phyloP scores from a whole-genome alignment of 2,329 filamentous ascomycete species.

The Neonectria sp. region DNA sequence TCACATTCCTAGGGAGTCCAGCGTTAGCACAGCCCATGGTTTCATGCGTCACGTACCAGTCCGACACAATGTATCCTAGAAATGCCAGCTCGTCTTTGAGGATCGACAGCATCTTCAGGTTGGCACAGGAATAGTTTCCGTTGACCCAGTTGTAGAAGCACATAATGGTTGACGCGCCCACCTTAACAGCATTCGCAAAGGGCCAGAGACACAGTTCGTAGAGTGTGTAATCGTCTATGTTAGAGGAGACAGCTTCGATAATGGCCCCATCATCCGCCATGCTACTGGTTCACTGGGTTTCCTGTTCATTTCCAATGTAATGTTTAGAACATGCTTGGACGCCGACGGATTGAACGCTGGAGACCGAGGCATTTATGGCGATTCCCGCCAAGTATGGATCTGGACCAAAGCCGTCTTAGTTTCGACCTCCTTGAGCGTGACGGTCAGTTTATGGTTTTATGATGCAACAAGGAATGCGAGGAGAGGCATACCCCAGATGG shows the following conservation, averaged over 20 bases:
- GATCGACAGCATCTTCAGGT: conserved; percentile 3
- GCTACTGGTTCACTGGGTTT: conserved; percentile 55
- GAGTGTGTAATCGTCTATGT: conserved; percentile 47
- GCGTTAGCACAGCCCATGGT: conserved; percentile 54
- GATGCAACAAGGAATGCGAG: neutral
- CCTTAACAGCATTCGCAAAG: conserved; percentile 45
- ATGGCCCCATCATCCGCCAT: conserved; percentile 10
- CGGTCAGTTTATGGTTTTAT: conserved; percentile 23
- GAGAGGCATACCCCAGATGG: neutral
- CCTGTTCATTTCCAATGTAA: conserved; percentile 51
- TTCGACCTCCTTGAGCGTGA: conserved; percentile 56
- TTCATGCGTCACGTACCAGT: conserved; percentile 61
- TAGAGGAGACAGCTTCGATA: conserved; percentile 35
- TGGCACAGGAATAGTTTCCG: conserved; percentile 15
- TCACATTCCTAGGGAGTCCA: conserved; percentile 59
- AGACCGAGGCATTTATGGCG: conserved; percentile 72
- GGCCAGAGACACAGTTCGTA: conserved; percentile 47
- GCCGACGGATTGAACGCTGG: conserved; percentile 78
- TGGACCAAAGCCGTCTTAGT: conserved; percentile 76
- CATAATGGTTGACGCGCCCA: conserved; percentile 50
- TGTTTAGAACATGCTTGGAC: conserved; percentile 76
- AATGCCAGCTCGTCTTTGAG: conserved; percentile 43
- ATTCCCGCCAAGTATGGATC: conserved; percentile 80
- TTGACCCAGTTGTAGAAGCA: conserved; percentile 46
- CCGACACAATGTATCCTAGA: conserved; percentile 63